phyloP scores from a whole-genome alignment of 805 yeast genomes.

The Kazachstania taianensis region DNA sequence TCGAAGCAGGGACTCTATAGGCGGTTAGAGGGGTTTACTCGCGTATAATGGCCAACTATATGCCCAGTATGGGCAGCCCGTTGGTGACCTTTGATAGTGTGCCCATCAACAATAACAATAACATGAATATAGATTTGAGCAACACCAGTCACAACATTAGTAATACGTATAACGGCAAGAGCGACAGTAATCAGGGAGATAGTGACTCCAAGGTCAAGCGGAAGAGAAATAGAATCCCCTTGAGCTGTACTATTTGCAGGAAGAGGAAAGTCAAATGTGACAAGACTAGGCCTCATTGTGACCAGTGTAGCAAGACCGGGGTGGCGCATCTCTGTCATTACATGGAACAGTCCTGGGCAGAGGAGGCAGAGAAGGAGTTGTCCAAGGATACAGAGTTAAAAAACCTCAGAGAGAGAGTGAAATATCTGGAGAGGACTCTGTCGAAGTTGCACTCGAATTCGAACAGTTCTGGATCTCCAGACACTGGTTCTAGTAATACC shows the following conservation, averaged over 20 bases:
- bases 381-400: constrained; percentile 37
- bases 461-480: constrained; percentile 11
- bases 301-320: constrained; percentile 47
- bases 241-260: constrained; percentile 40
- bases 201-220: constrained; percentile 19
- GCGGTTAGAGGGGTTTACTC: too few species aligned
- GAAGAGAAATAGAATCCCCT: constrained; percentile 39
- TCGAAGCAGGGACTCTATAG: too few species aligned
- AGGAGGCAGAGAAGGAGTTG: constrained; percentile 37
- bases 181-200: neutral
- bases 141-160: neutral
- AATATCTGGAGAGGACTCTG: constrained; percentile 41
- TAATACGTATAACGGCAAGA: neutral
- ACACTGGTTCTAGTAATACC: constrained; percentile 1
- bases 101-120: neutral
- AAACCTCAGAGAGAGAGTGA: constrained; percentile 48
- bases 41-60: too few species aligned
- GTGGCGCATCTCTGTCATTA: constrained; percentile 49
- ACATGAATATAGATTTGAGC: neutral
- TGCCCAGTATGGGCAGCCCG: too few species aligned
- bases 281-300: constrained; percentile 44
- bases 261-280: constrained; percentile 43
- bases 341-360: constrained; percentile 53
- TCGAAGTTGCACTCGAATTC: constrained; percentile 17
- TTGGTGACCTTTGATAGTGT: too few species aligned